Conservation (phyloP, 2,329 filamentous ascomycete genomes). For the Chaetomiaceae sp. region DNA sequence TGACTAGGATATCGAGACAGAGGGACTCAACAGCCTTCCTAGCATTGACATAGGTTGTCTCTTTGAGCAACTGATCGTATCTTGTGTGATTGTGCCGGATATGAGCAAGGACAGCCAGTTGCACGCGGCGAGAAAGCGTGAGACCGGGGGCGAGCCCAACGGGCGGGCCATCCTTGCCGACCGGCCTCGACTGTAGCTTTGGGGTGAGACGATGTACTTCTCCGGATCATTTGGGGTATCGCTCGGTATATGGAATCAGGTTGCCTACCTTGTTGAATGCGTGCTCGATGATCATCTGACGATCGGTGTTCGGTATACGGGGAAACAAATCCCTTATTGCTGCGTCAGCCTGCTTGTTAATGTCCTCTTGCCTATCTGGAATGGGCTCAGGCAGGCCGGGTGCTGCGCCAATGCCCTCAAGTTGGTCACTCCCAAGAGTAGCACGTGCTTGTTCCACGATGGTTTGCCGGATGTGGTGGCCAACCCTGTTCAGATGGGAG, state of each 20-base stretch:
- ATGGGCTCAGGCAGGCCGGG: slow-evolving; percentile 51
- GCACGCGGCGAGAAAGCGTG: slow-evolving; percentile 57
- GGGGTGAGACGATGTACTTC: slow-evolving; percentile 10
- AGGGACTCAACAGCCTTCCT: slow-evolving; percentile 57
- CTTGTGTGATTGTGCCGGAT: slow-evolving; percentile 64
- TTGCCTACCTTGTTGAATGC: slow-evolving; percentile 56
- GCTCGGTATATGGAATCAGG: slow-evolving; percentile 7
- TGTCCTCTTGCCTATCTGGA: slow-evolving; percentile 54
- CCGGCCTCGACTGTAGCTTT: slow-evolving; percentile 20
- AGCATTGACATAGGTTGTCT: slow-evolving; percentile 56
- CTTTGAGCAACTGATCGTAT: slow-evolving; percentile 57
- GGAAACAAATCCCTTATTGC: slow-evolving; percentile 62
- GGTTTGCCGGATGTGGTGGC: slow-evolving; percentile 55
- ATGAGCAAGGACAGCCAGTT: slow-evolving; percentile 62
- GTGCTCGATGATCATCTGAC: slow-evolving; percentile 57
- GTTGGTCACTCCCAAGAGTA: slow-evolving; percentile 27
- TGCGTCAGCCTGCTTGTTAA: slow-evolving; percentile 58
- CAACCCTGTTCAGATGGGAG: slow-evolving; percentile 54
- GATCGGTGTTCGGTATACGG: slow-evolving; percentile 60
- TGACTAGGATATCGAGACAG: slow-evolving; percentile 62
- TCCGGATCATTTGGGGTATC: slow-evolving; percentile 1
- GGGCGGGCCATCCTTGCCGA: slow-evolving; percentile 46
- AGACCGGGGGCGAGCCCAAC: slow-evolving; percentile 56
- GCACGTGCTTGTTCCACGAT: slow-evolving; percentile 55
- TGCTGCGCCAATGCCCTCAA: slow-evolving; percentile 22